phyloP scores from a whole-genome alignment of 2,329 filamentous ascomycete genomes.

The Hypoxylon sp. region DNA sequence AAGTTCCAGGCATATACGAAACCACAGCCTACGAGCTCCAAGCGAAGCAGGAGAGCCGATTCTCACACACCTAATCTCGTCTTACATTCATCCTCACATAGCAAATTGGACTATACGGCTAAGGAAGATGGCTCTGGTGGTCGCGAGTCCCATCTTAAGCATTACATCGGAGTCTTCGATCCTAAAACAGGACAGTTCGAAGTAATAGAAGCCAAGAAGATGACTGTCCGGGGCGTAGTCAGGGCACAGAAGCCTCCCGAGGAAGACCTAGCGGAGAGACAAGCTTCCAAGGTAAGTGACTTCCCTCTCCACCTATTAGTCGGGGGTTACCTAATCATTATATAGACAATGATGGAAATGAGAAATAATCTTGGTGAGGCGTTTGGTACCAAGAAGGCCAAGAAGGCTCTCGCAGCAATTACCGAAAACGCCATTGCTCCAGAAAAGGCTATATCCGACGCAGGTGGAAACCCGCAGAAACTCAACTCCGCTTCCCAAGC shows the following conservation, averaged over 20 bases:
- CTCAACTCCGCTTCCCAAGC: conserved; percentile 70
- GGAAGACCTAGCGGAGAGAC: conserved; percentile 60
- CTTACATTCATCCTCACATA: conserved; percentile 70
- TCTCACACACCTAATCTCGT: conserved; percentile 64
- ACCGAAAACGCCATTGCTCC: conserved; percentile 78
- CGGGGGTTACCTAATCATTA: conserved; percentile 44
- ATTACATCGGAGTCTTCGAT: conserved; percentile 77
- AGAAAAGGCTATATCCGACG: conserved; percentile 70
- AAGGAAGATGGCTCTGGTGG: conserved; percentile 65
- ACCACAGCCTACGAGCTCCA: conserved; percentile 55
- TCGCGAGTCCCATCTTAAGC: conserved; percentile 65
- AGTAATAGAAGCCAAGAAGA: conserved; percentile 74
- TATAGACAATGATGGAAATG: conserved; percentile 71
- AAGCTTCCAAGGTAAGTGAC: conserved; percentile 56
- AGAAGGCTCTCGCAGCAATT: conserved; percentile 75
- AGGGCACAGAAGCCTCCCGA: conserved; percentile 68
- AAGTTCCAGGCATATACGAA: conserved; percentile 66
- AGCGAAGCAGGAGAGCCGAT: conserved; percentile 59
- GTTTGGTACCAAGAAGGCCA: conserved; percentile 89
- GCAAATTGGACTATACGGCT: conserved; percentile 71
- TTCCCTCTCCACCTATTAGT: not conserved
- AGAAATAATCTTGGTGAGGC: conserved; percentile 80
- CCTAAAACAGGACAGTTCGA: conserved; percentile 71
- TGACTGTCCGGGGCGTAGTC: conserved; percentile 71
- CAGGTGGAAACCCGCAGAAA: conserved; percentile 60